These are phyloP conservation scores for Cephaloascus fragrans DNA, from an alignment of 805 yeast species.

Conservation along the genomic window DNA sequence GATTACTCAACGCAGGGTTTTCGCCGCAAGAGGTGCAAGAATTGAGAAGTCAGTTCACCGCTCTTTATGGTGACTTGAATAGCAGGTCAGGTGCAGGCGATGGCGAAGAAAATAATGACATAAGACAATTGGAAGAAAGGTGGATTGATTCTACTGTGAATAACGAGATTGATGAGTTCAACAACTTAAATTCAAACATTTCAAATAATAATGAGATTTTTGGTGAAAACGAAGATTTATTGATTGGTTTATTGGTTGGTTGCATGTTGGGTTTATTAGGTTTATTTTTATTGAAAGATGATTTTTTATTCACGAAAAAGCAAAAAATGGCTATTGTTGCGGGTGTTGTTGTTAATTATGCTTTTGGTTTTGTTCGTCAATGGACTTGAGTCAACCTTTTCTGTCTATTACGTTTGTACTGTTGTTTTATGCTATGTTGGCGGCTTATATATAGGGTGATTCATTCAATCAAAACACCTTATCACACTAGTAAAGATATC, in stretches of 20 bases:
- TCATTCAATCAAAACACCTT: too few species aligned
- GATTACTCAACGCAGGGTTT: constrained; percentile 77
- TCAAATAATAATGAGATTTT: constrained; percentile 19
- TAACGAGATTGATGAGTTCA: constrained; percentile 36
- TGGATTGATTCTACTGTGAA: constrained; percentile 79
- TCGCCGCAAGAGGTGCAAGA: constrained; percentile 66
- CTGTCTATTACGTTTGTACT: too few species aligned
- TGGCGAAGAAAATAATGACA: constrained; percentile 38
- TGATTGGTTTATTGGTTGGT: constrained; percentile 66
- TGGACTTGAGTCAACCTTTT: constrained; percentile 31
- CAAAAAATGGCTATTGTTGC: constrained; percentile 61
- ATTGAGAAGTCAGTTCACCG: constrained; percentile 64
- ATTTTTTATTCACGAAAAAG: constrained; percentile 49
- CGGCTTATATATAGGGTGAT: too few species aligned
- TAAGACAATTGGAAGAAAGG: constrained; percentile 67
- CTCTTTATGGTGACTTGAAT: constrained; percentile 45
- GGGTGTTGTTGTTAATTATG: constrained; percentile 60
- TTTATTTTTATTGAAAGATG: constrained; percentile 50
- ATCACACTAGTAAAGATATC: too few species aligned
- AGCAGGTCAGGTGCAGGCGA: constrained; percentile 5
- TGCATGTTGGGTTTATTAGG: constrained; percentile 68
- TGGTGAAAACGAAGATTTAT: constrained; percentile 48
- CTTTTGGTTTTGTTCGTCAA: constrained; percentile 50
- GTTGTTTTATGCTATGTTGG: too few species aligned
- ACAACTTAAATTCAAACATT: constrained; percentile 15